phyloP scores from a whole-genome alignment of 2,329 filamentous ascomycete genomes.

The Cladosporium sp. region DNA sequence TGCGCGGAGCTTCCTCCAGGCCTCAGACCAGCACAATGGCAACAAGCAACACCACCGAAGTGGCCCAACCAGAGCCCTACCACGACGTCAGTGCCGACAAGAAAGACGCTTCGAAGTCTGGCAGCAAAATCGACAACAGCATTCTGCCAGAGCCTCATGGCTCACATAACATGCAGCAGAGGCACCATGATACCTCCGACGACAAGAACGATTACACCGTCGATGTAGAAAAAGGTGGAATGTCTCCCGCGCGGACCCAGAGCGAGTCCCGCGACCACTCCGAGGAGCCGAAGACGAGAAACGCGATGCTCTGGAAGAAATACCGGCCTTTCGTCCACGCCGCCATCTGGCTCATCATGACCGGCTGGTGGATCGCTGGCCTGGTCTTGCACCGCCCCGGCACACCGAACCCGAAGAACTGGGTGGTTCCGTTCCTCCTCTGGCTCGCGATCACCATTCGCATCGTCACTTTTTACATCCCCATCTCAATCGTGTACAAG shows the following conservation, averaged over 20 bases:
- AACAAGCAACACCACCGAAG: conserved; percentile 2
- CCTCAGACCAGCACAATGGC: conserved; percentile 6
- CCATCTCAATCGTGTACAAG: conserved; percentile 58
- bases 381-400: conserved; percentile 59
- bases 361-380: conserved; percentile 69
- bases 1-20: background rate
- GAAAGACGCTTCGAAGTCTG: background rate
- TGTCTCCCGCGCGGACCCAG: conserved; percentile 2
- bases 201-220: background rate
- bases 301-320: conserved; percentile 36
- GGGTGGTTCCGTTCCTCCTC: conserved; percentile 77
- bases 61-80: conserved; percentile 2
- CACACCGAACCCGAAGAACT: conserved; percentile 57
- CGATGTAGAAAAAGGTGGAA: conserved; percentile 11
- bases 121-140: background rate
- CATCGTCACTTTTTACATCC: conserved; percentile 66
- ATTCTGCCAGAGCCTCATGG: conserved; percentile 8
- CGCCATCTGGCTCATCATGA: conserved; percentile 21
- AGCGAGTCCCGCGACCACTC: background rate
- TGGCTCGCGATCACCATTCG: conserved; percentile 71
- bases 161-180: background rate
- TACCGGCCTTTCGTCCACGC: conserved; percentile 40
- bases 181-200: no score
- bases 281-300: background rate
- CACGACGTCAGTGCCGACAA: conserved; percentile 5